Percentiles rank a stretch among this genome's conserved stretches.
Evolutionary conservation across 2,329 filamentous ascomycete species (phyloP).

Genomic region (Diaporthe eres): DNA sequence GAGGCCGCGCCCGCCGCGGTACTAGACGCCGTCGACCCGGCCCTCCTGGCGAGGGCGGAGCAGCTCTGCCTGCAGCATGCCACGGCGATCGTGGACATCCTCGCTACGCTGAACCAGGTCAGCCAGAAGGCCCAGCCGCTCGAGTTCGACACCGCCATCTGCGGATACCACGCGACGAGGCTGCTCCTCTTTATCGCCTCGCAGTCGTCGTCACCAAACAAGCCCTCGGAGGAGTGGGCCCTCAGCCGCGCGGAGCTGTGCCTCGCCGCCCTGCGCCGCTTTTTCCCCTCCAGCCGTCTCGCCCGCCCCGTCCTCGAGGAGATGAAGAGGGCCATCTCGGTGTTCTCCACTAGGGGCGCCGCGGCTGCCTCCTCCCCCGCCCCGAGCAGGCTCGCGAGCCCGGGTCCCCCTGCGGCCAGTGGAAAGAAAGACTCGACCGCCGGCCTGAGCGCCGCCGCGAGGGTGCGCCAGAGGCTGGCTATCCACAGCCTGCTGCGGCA

Average conservation of each 20-base stretch:
- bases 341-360: conserved; percentile 39
- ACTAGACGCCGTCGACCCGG: conserved; percentile 47
- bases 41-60: conserved; percentile 50
- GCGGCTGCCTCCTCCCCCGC: neutral
- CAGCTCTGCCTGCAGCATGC: conserved; percentile 39
- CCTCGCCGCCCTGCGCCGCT: conserved; percentile 46
- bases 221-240: conserved; percentile 45
- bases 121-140: conserved; percentile 40
- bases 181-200: conserved; percentile 47
- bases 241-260: conserved; percentile 48
- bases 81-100: conserved; percentile 41
- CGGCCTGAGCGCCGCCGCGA: conserved; percentile 44
- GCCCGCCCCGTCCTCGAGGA: conserved; percentile 48
- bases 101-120: conserved; percentile 44
- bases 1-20: conserved; percentile 54
- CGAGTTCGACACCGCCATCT: conserved; percentile 46
- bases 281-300: conserved; percentile 47
- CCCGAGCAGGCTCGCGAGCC: conserved; percentile 31
- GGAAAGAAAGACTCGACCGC: conserved; percentile 31
- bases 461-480: conserved; percentile 46
- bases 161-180: conserved; percentile 45
- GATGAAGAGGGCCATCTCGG: conserved; percentile 44
- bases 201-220: conserved; percentile 39
- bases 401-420: neutral
- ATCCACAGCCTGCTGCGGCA: conserved; percentile 50